A percentile compares a stretch with the other conserved stretches of the same genome.
phyloP scores from a whole-genome alignment of 2,329 filamentous ascomycete species.

The Paracamarosporium sp. region DNA sequence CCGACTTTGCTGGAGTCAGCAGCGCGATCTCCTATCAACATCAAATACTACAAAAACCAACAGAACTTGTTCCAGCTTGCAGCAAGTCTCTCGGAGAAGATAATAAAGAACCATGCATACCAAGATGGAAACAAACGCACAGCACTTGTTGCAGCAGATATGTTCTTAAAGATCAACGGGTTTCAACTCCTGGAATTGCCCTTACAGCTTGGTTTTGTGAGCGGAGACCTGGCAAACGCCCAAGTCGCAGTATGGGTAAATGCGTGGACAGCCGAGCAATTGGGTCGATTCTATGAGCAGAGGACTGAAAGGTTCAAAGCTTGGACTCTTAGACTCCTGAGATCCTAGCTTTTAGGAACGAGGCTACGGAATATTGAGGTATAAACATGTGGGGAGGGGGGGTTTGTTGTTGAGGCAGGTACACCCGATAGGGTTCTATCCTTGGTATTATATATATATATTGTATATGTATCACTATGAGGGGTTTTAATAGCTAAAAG shows the following conservation, averaged over 20 bases:
- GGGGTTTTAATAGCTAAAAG: too few species aligned
- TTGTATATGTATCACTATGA: too few species aligned
- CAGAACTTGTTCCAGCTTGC: slow-evolving; percentile 35
- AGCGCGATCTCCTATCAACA: slow-evolving; percentile 32
- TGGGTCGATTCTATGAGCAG: slow-evolving; percentile 16
- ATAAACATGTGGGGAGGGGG: background rate
- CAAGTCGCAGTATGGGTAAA: slow-evolving; percentile 14
- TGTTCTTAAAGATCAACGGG: slow-evolving; percentile 39
- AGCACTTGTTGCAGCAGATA: slow-evolving; percentile 36
- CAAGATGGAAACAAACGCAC: slow-evolving; percentile 41
- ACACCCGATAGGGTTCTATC: slow-evolving; percentile 1
- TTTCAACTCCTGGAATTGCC: slow-evolving; percentile 24
- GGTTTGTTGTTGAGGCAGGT: background rate
- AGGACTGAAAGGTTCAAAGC: background rate
- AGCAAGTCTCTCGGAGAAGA: slow-evolving; percentile 33
- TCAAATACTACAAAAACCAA: slow-evolving; percentile 29
- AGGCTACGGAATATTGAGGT: background rate
- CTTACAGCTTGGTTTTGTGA: background rate
- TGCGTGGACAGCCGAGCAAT: slow-evolving; percentile 12
- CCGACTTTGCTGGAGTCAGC: slow-evolving; percentile 32
- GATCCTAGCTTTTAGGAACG: slow-evolving; percentile 2
- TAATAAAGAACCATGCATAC: slow-evolving; percentile 42
- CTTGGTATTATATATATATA: too few species aligned
- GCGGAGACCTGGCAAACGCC: slow-evolving; percentile 9
- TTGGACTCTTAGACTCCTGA: slow-evolving; percentile 5